Conservation (phyloP, 306 rosid genomes). For the Cucumis cinereus region DNA sequence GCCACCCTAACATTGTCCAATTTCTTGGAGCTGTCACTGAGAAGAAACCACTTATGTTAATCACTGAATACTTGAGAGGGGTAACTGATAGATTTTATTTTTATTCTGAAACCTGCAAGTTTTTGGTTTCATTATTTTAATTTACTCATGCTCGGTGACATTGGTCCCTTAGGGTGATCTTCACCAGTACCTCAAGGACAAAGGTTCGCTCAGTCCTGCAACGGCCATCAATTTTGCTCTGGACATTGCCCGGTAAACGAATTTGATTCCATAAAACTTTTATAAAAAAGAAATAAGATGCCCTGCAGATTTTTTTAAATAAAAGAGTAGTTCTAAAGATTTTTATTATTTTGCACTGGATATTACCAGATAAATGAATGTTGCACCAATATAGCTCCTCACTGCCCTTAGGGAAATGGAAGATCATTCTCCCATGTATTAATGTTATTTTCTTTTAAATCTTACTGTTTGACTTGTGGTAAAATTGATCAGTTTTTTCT, state of each 20-base stretch:
- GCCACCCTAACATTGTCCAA: conserved; percentile 96
- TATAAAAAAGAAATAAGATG: background rate
- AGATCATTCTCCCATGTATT: background rate
- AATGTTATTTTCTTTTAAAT: background rate
- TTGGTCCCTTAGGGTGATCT: conserved; percentile 71
- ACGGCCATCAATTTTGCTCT: conserved; percentile 64
- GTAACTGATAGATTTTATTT: conserved; percentile 21
- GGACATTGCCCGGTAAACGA: conserved; percentile 67
- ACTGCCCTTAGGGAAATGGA: background rate
- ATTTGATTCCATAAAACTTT: background rate
- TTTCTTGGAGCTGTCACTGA: conserved; percentile 99
- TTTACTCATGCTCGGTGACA: background rate
- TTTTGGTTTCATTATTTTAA: background rate
- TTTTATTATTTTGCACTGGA: background rate
- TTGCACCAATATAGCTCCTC: background rate
- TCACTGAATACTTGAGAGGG: conserved; percentile 95
- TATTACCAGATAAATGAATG: background rate
- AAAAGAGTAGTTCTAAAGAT: background rate
- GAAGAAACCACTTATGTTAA: conserved; percentile 84
- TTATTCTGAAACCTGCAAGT: background rate
- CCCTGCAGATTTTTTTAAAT: background rate
- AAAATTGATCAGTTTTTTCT: background rate
- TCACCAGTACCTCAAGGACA: conserved; percentile 83
- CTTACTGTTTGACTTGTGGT: background rate
- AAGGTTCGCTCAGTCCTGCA: conserved; percentile 57